Evolutionary conservation across 2,329 filamentous ascomycete species (phyloP).

Genomic region (Phyllachora maydis): DNA sequence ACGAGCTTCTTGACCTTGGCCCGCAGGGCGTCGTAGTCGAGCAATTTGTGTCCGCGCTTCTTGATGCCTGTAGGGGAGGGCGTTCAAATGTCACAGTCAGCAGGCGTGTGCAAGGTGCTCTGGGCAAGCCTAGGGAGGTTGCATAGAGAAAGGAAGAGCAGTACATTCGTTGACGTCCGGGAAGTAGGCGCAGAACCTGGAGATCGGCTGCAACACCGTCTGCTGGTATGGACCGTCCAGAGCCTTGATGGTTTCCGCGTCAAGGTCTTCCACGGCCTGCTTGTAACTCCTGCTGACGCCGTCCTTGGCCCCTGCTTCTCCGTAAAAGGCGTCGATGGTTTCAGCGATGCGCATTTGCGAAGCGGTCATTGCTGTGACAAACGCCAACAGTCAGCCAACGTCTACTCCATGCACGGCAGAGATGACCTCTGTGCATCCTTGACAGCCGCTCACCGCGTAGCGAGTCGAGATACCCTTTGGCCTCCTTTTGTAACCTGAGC

Average conservation of each 20-base stretch:
- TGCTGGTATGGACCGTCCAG: slow-evolving; percentile 87
- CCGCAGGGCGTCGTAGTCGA: slow-evolving; percentile 92
- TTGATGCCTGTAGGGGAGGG: slow-evolving; percentile 64
- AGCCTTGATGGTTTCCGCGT: slow-evolving; percentile 96
- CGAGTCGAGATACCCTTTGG: slow-evolving; percentile 93
- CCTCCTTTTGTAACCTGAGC: slow-evolving; percentile 84
- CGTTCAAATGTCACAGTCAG: too few species aligned
- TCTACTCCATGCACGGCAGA: too few species aligned
- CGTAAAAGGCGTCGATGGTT: slow-evolving; percentile 98
- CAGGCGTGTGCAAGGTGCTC: background rate
- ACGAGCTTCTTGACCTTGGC: slow-evolving; percentile 92
- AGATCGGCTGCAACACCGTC: slow-evolving; percentile 89
- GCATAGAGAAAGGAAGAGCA: slow-evolving; percentile 10
- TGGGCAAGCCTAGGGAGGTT: too few species aligned
- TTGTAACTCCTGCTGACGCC: slow-evolving; percentile 95
- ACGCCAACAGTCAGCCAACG: too few species aligned
- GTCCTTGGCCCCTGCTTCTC: slow-evolving; percentile 83
- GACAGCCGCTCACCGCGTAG: slow-evolving; percentile 63
- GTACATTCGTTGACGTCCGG: slow-evolving; percentile 93
- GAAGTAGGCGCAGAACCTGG: slow-evolving; percentile 93
- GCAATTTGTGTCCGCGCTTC: slow-evolving; percentile 94
- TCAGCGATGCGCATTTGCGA: slow-evolving; percentile 99
- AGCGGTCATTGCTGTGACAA: slow-evolving; percentile 72
- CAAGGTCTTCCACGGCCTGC: slow-evolving; percentile 91
- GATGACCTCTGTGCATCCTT: background rate